phyloP scores from a whole-genome alignment of 2,329 filamentous ascomycete genomes.

The Stagonosporopsis rhizophila region DNA sequence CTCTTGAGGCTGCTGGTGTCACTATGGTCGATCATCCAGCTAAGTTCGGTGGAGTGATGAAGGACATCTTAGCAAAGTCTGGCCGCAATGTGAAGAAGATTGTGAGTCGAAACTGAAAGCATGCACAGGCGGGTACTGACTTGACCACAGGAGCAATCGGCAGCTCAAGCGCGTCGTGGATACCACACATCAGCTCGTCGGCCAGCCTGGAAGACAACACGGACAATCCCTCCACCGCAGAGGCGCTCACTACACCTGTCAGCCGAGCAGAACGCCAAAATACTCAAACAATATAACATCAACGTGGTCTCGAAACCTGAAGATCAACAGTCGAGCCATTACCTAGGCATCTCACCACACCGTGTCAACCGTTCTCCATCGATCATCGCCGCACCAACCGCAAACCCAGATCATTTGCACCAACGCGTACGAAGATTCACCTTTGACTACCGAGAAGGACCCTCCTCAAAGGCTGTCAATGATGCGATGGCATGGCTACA shows the following conservation, averaged over 20 bases:
- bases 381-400: conserved; percentile 65
- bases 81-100: conserved; percentile 52
- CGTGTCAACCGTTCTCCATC: conserved; percentile 68
- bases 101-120: conserved; percentile 28
- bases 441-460: conserved; percentile 64
- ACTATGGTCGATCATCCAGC: conserved; percentile 78
- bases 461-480: conserved; percentile 49
- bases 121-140: conserved; percentile 1
- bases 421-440: conserved; percentile 63
- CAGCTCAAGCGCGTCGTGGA: conserved; percentile 53
- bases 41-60: conserved; percentile 74
- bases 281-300: conserved; percentile 62
- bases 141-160: conserved; percentile 40
- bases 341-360: conserved; percentile 71
- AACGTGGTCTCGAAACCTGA: conserved; percentile 52
- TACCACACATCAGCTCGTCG: conserved; percentile 50
- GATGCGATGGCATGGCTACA: conserved; percentile 60
- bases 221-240: conserved; percentile 40
- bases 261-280: conserved; percentile 60
- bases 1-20: conserved; percentile 70
- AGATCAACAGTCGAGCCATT: conserved; percentile 49
- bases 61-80: conserved; percentile 61
- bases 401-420: conserved; percentile 52
- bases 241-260: conserved; percentile 64
- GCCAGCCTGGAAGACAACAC: conserved; percentile 16